Conservation (phyloP, 495 filamentous ascomycete genomes). For the Diplogelasinospora grovesii region DNA sequence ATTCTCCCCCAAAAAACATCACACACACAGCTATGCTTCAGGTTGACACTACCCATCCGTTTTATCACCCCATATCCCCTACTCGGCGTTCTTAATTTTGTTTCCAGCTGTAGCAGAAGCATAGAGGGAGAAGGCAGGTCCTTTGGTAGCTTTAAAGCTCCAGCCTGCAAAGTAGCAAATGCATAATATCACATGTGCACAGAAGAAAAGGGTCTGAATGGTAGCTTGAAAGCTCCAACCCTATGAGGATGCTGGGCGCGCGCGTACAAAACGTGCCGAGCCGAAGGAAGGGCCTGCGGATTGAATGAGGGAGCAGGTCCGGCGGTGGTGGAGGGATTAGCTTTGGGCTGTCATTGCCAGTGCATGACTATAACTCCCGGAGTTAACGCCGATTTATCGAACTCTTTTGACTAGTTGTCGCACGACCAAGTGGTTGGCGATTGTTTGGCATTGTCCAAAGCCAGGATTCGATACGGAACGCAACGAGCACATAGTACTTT, state of each 20-base stretch:
- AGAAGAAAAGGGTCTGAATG: conserved; percentile 33
- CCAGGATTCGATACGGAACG: conserved; percentile 5
- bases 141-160: conserved; percentile 50
- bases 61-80: conserved; percentile 18
- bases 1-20: conserved; percentile 2
- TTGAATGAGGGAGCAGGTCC: conserved; percentile 1
- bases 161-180: conserved; percentile 29
- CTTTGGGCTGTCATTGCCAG: conserved; percentile 23
- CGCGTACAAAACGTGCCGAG: conserved; percentile 12
- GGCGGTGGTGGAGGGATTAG: conserved; percentile 5
- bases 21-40: conserved; percentile 20
- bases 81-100: conserved; percentile 34
- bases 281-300: conserved; percentile 1
- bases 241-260: conserved; percentile 14
- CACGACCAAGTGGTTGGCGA: conserved; percentile 25
- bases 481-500: neutral
- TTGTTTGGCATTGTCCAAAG: conserved; percentile 6
- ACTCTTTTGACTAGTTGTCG: conserved; percentile 15
- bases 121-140: conserved; percentile 27
- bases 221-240: conserved; percentile 50
- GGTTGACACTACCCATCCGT: conserved; percentile 10
- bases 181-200: conserved; percentile 11
- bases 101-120: conserved; percentile 27
- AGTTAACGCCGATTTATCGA: conserved; percentile 12
- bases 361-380: conserved; percentile 19